Conservation (phyloP, 2,329 filamentous ascomycete genomes). For the Emmonsiellopsis sp. region DNA sequence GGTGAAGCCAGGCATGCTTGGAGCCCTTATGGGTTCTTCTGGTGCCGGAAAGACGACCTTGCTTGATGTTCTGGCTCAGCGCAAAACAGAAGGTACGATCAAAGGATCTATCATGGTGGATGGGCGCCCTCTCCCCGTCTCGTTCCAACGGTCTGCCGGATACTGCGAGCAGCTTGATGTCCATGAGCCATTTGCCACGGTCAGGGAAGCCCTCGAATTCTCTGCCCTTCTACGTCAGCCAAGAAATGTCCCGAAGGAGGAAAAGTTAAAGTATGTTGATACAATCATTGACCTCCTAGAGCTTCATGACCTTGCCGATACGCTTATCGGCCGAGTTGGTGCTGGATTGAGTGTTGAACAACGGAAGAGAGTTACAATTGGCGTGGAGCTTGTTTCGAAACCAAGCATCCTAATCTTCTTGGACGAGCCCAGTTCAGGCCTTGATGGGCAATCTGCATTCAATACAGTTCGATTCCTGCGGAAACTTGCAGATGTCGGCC, state of each 20-base stretch:
- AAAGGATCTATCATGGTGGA: constrained; percentile 75
- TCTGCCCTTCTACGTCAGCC: constrained; percentile 79
- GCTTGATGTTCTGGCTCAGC: constrained; percentile 72
- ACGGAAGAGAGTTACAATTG: constrained; percentile 73
- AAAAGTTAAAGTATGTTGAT: constrained; percentile 80
- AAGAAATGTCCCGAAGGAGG: constrained; percentile 54
- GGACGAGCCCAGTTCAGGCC: constrained; percentile 86
- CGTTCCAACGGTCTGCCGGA: constrained; percentile 76
- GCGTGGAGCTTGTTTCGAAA: constrained; percentile 86
- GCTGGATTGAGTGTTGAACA: constrained; percentile 57
- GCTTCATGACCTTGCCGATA: constrained; percentile 83
- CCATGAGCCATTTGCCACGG: constrained; percentile 71
- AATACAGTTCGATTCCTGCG: constrained; percentile 61
- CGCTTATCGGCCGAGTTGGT: constrained; percentile 82
- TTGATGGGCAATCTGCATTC: constrained; percentile 89
- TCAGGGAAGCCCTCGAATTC: constrained; percentile 79
- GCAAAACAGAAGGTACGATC: constrained; percentile 83
- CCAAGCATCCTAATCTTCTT: constrained; percentile 81
- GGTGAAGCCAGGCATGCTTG: constrained; percentile 63
- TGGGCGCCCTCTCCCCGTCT: constrained; percentile 57
- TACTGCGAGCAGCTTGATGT: constrained; percentile 80
- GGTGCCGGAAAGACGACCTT: constrained; percentile 91
- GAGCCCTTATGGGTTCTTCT: constrained; percentile 68
- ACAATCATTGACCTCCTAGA: constrained; percentile 84
- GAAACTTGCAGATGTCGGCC: constrained; percentile 78